Percentiles rank a stretch among this genome's conserved stretches.
Evolutionary conservation across 2,329 filamentous ascomycete genomes (phyloP).

Genomic region (Penicillium corylophilum): DNA sequence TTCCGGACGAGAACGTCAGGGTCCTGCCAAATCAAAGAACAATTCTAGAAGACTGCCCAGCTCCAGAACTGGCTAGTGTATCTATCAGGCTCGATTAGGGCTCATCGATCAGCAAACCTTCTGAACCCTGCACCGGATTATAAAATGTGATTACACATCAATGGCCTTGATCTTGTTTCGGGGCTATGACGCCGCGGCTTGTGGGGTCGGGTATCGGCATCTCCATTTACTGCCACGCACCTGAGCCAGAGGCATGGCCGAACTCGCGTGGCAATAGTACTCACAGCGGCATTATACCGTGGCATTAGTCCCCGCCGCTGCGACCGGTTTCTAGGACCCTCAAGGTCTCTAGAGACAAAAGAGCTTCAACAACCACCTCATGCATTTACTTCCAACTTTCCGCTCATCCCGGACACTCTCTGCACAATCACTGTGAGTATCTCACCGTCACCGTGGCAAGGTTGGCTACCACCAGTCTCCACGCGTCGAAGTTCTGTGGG

Average conservation of each 20-base stretch:
- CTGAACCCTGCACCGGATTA: not conserved
- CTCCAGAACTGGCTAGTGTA: not conserved
- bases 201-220: not conserved
- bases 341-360: not conserved
- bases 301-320: not conserved
- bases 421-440: constrained; percentile 8
- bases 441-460: not conserved
- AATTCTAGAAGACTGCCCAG: not conserved
- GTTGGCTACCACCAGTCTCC: not conserved
- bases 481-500: not conserved
- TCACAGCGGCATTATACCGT: not conserved
- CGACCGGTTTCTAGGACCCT: not conserved
- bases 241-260: not conserved
- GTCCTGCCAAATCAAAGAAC: not conserved
- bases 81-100: not conserved
- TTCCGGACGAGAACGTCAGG: constrained; percentile 1
- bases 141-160: not conserved
- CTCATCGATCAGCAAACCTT: not conserved
- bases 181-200: not conserved
- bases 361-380: not conserved
- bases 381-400: constrained; percentile 4
- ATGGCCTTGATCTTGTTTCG: not conserved
- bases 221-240: not conserved
- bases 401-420: not conserved
- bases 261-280: not conserved